A percentile compares a stretch with the other conserved stretches of the same genome.
phyloP scores from a whole-genome alignment of 805 yeast species.

The Cyberlindnera subsufficiens region DNA sequence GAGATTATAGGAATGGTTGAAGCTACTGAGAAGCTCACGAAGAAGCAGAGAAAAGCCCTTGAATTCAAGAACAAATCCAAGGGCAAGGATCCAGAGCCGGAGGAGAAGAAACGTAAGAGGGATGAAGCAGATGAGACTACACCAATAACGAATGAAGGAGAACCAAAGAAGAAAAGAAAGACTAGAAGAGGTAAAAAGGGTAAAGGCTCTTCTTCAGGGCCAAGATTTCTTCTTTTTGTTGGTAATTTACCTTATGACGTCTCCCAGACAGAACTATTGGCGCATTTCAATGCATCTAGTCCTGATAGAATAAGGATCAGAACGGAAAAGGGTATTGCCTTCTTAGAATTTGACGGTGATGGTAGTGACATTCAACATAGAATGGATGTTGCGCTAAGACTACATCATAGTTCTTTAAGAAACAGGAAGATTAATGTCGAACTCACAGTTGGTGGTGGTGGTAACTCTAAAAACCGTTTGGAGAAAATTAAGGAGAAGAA shows the following conservation, averaged over 20 bases:
- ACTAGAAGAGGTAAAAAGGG: conserved; percentile 77
- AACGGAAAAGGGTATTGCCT: conserved; percentile 85
- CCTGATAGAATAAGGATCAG: conserved; percentile 80
- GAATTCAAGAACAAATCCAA: conserved; percentile 41
- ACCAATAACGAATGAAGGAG: conserved; percentile 24
- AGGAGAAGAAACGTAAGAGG: conserved; percentile 22
- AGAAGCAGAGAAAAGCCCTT: conserved; percentile 59
- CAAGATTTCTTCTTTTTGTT: conserved; percentile 76
- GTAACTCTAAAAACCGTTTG: conserved; percentile 65
- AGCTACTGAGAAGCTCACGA: conserved; percentile 42
- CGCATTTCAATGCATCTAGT: conserved; percentile 66
- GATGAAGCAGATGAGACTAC: conserved; percentile 20
- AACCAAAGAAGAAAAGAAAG: conserved; percentile 55
- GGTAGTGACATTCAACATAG: conserved; percentile 59
- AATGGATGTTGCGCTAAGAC: conserved; percentile 78
- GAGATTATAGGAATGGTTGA: conserved; percentile 8
- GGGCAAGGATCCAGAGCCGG: conserved; percentile 17
- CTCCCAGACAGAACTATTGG: conserved; percentile 51
- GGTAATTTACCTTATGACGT: conserved; percentile 83
- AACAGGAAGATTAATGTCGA: conserved; percentile 88
- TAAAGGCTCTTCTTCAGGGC: conserved; percentile 43
- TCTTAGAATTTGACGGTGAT: conserved; percentile 67
- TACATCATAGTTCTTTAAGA: conserved; percentile 70
- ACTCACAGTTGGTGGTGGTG: conserved; percentile 97
- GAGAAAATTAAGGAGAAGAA: conserved; percentile 77